Conservation (phyloP, 495 filamentous ascomycete genomes). For the Xylaria palmicola region DNA sequence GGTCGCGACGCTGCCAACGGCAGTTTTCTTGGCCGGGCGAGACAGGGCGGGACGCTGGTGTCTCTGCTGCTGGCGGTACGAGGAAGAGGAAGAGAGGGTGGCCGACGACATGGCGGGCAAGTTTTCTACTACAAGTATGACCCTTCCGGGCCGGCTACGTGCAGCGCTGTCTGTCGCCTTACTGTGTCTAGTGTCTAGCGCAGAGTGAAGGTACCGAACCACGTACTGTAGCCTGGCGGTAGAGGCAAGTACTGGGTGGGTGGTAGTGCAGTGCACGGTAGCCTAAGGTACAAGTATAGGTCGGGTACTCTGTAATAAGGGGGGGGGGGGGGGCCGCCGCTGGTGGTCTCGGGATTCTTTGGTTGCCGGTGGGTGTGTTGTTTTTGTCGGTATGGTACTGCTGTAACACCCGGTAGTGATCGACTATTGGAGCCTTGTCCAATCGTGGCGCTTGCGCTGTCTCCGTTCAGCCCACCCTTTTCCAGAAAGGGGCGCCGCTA, state of each 20-base stretch:
- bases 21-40: conserved; percentile 31
- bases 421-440: conserved; percentile 1
- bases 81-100: conserved; percentile 16
- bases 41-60: conserved; percentile 20
- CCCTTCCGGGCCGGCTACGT: not conserved
- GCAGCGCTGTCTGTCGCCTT: not conserved
- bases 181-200: too few species aligned
- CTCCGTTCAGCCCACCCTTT: not conserved
- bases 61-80: conserved; percentile 4
- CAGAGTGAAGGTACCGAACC: too few species aligned
- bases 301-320: not conserved
- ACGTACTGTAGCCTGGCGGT: too few species aligned
- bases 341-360: not conserved
- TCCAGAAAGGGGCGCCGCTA: not conserved
- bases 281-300: too few species aligned
- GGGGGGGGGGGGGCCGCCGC: not conserved
- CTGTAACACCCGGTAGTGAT: not conserved
- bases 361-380: not conserved
- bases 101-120: conserved; percentile 32
- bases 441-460: not conserved
- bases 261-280: too few species aligned
- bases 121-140: not conserved
- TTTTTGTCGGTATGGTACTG: not conserved
- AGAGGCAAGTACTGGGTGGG: too few species aligned
- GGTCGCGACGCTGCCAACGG: conserved; percentile 47